Evolutionary conservation across 306 rosid species (phyloP), one percentile per base, ranked within the genome.

Genomic region (Glycine soja): DNA sequence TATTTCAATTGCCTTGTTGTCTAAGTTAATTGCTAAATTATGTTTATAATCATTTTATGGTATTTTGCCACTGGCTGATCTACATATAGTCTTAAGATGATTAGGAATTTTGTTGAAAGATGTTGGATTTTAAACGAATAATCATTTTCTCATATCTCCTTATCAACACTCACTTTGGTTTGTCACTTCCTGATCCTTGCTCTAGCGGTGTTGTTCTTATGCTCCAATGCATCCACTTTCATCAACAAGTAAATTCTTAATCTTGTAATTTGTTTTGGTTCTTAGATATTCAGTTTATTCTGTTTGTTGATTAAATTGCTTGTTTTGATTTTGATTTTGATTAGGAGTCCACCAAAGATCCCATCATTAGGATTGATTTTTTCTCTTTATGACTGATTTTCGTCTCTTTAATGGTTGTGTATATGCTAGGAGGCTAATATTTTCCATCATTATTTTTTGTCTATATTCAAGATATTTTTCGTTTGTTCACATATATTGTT

Each of bases 171-270:
- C 74, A 91, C 97, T 48, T 81, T 93, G 79, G 84, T 89, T 68
- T 87, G 93, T 80, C 90, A 96, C 87, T 8, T 85, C 43, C 68
- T 87, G 40, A 93, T 93, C 54, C 85, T 90, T 11, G 86, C 87
- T 16, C 86, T 96, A 14, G 91, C 94, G 0, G 30, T 74, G 51
- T 85, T 92, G 90, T 96, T 93, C 88, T 80, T 96, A 72, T 96
- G 98, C 97, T 93, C 94, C 66, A 92, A 92, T 75, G 97, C 93
- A 5, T 92, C 96, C 18, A 78, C 87, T 67, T 92, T 96, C 63
- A 90, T 96, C 67, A 87, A 90, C 87, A 96, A 96, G 99, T 96
- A 87, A 42, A 81, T 45, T 58, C 10, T 51, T 70, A 36, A 56
- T 7, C 12, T 72, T 8, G 46, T 65, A 45, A 19, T 70, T 65